phyloP scores from a whole-genome alignment of 805 yeast species.

The Dipodascus albidus region DNA sequence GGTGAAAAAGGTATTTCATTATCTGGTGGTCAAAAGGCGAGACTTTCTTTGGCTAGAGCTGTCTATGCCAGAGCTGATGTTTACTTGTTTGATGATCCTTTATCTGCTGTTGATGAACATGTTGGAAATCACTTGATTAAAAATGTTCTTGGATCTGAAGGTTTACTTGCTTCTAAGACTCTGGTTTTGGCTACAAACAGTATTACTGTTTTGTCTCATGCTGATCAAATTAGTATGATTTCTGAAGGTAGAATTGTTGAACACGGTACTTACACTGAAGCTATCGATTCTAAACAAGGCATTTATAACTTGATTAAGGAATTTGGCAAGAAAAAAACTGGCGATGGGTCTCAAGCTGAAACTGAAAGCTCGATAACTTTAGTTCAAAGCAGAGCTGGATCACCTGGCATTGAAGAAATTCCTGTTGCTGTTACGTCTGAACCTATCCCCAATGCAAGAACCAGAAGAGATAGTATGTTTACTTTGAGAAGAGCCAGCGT shows the following conservation, averaged over 20 bases:
- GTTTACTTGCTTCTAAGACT: constrained; percentile 63
- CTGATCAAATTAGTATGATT: constrained; percentile 58
- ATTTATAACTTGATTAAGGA: constrained; percentile 16
- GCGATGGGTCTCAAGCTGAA: constrained; percentile 4
- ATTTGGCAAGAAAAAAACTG: constrained; percentile 15
- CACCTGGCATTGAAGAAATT: background rate
- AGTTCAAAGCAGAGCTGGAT: background rate
- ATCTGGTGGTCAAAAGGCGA: constrained; percentile 86
- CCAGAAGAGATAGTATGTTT: constrained; percentile 16
- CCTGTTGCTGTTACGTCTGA: background rate
- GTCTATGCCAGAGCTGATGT: constrained; percentile 62
- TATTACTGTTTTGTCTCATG: constrained; percentile 67
- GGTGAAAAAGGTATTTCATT: constrained; percentile 80
- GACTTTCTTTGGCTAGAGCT: constrained; percentile 69
- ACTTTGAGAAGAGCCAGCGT: constrained; percentile 49
- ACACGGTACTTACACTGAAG: constrained; percentile 22
- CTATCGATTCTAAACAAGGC: constrained; percentile 16
- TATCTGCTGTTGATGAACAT: constrained; percentile 79
- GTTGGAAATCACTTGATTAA: constrained; percentile 74
- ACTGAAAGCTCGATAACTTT: constrained; percentile 2
- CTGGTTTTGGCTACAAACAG: constrained; percentile 79
- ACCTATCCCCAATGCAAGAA: background rate
- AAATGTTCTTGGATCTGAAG: constrained; percentile 68
- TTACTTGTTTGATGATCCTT: constrained; percentile 62
- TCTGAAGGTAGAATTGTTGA: constrained; percentile 35